These are phyloP conservation scores for Eimeria falciformis DNA, from an alignment of 169 alveolate genomes.

Conservation along the genomic window DNA sequence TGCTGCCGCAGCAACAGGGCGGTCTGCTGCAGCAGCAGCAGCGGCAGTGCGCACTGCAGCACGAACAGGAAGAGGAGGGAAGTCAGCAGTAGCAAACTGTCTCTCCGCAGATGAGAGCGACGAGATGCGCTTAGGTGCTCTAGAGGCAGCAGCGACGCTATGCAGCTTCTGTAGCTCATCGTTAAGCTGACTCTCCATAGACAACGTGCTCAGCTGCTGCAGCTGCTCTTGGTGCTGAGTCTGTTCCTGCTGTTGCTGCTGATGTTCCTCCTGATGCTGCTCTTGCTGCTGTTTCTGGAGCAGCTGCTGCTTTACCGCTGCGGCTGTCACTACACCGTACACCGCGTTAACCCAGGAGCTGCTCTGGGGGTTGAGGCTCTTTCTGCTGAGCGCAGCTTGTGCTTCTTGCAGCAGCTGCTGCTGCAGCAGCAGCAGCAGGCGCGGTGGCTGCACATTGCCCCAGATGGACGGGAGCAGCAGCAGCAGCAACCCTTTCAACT, in stretches of 20 bases:
- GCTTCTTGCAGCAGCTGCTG: conserved; percentile 51
- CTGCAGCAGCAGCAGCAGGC: conserved; percentile 56
- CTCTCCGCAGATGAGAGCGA: too few relatives aligned
- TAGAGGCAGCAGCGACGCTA: conserved; percentile 22
- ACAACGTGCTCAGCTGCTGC: not conserved
- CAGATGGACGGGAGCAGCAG: conserved; percentile 31
- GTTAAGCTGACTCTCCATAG: not conserved
- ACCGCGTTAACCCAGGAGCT: not conserved
- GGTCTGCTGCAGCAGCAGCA: conserved; percentile 27
- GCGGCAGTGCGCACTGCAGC: conserved; percentile 32
- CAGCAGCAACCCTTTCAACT: conserved; percentile 23
- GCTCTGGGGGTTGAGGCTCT: not conserved
- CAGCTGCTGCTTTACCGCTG: conserved; percentile 22
- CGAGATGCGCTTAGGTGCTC: too few relatives aligned
- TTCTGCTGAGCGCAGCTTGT: not conserved
- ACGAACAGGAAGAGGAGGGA: too few relatives aligned
- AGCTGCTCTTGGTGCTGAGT: conserved; percentile 27
- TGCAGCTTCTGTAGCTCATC: conserved; percentile 59
- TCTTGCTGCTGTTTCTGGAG: conserved; percentile 33
- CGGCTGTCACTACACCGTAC: conserved; percentile 18
- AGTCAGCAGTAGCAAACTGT: too few relatives aligned
- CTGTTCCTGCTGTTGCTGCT: conserved; percentile 41
- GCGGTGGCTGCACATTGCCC: not conserved
- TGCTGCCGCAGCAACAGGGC: not conserved
- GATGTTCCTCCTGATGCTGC: conserved; percentile 20